Conservation (phyloP, 2,329 filamentous ascomycete genomes). For the Zymoseptoria brevis region DNA sequence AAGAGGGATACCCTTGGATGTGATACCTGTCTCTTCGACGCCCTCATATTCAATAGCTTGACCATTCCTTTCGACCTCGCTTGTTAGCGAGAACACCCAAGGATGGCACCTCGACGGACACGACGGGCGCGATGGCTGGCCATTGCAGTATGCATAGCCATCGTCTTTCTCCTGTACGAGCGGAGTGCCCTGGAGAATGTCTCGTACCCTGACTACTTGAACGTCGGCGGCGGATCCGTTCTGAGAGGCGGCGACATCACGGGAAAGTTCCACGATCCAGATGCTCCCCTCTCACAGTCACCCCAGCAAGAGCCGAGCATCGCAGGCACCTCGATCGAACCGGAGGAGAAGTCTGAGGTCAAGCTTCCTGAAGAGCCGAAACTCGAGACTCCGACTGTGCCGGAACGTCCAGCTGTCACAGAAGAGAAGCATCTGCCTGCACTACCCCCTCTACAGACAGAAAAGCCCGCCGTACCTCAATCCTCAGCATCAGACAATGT, state of each 20-base stretch:
- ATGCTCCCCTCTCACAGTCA: not conserved
- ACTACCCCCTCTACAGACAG: not conserved
- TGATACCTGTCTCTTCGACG: too few relatives aligned
- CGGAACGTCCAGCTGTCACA: not conserved
- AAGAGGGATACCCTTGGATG: too few relatives aligned
- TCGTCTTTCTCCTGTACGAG: conserved; percentile 21
- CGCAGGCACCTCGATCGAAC: not conserved
- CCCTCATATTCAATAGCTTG: too few relatives aligned
- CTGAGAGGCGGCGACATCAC: conserved; percentile 3
- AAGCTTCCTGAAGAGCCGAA: not conserved
- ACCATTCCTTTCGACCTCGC: too few relatives aligned
- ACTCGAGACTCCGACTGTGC: not conserved
- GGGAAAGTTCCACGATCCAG: not conserved
- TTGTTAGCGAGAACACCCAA: too few relatives aligned
- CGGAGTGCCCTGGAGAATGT: conserved; percentile 9
- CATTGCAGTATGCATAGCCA: conserved; percentile 18
- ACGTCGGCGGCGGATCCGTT: conserved; percentile 16
- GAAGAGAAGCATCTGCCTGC: not conserved
- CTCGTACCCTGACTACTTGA: conserved; percentile 11
- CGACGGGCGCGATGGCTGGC: conserved; percentile 21
- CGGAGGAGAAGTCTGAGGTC: not conserved
- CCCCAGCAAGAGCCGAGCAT: not conserved
- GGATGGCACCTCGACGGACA: conserved; percentile 5
- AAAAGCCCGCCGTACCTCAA: not conserved
- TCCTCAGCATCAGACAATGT: not conserved